Percentiles rank a stretch among this genome's conserved stretches.
These are phyloP conservation scores for Calonectria fujianensis DNA, from an alignment of 2,329 filamentous ascomycete genomes.

Conservation along the genomic window DNA sequence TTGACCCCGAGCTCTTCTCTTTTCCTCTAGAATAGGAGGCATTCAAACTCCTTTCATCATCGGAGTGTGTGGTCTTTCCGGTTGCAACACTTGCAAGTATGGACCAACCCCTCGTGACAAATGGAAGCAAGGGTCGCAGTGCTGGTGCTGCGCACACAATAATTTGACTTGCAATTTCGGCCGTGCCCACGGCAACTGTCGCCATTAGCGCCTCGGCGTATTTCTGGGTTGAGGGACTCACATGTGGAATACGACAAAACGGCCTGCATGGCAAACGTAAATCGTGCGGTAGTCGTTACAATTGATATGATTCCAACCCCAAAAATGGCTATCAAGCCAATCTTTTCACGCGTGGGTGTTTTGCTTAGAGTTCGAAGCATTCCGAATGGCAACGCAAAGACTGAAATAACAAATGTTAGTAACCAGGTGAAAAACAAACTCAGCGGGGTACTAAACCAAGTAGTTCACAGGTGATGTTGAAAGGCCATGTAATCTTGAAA, in stretches of 20 bases:
- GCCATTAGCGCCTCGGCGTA: background rate
- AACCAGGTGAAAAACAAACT: too few species aligned
- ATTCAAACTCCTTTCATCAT: constrained; percentile 6
- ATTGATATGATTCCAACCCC: constrained; percentile 6
- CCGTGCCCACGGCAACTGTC: background rate
- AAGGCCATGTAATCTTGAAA: constrained; percentile 3
- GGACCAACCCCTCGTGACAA: background rate
- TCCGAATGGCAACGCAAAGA: background rate
- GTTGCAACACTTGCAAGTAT: background rate
- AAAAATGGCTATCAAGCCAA: background rate
- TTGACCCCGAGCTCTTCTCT: too few species aligned
- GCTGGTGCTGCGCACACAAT: constrained; percentile 13
- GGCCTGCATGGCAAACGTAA: background rate
- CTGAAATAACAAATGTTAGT: background rate
- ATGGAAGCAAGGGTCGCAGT: background rate
- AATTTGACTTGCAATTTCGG: constrained; percentile 8
- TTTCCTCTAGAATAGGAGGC: background rate
- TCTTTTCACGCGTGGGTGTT: background rate
- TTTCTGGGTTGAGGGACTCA: background rate
- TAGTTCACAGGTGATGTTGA: background rate
- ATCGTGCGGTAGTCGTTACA: background rate
- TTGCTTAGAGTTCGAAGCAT: background rate
- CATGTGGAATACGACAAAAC: background rate
- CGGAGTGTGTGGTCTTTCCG: background rate
- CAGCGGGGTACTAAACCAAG: background rate